These are phyloP conservation scores for Polyplosphaeria fusca DNA, from an alignment of 495 filamentous ascomycete species.

Conservation along the genomic window DNA sequence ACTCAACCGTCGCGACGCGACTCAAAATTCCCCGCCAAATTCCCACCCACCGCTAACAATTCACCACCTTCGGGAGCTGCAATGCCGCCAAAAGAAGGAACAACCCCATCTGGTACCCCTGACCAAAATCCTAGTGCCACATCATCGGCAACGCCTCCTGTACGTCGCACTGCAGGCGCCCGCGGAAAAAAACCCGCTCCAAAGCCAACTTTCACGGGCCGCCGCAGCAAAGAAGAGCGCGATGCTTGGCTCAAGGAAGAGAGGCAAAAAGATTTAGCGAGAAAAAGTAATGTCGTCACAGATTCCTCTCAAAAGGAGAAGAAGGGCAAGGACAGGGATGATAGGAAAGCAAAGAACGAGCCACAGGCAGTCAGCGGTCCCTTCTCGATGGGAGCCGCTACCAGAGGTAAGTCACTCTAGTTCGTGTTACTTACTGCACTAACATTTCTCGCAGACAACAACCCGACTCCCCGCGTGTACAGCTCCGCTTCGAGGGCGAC, in stretches of 20 bases:
- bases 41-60: background rate
- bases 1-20: too few species aligned
- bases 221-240: constrained; percentile 35
- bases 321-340: constrained; percentile 5
- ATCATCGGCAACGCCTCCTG: background rate
- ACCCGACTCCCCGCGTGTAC: too few species aligned
- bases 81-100: constrained; percentile 21
- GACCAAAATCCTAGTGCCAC: too few species aligned
- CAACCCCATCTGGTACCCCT: background rate
- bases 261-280: constrained; percentile 19
- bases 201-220: constrained; percentile 24
- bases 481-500: too few species aligned
- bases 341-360: background rate
- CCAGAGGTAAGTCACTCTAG: too few species aligned
- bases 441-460: too few species aligned
- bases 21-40: background rate
- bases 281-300: constrained; percentile 13
- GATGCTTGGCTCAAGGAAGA: constrained; percentile 25
- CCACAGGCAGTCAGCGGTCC: constrained; percentile 28
- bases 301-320: constrained; percentile 17
- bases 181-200: constrained; percentile 15
- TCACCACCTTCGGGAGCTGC: background rate
- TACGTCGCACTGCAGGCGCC: constrained; percentile 3
- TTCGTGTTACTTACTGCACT: too few species aligned
- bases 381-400: constrained; percentile 34